phyloP scores from a whole-genome alignment of 106 monocot genomes.

The Amphibolis antarctica region DNA sequence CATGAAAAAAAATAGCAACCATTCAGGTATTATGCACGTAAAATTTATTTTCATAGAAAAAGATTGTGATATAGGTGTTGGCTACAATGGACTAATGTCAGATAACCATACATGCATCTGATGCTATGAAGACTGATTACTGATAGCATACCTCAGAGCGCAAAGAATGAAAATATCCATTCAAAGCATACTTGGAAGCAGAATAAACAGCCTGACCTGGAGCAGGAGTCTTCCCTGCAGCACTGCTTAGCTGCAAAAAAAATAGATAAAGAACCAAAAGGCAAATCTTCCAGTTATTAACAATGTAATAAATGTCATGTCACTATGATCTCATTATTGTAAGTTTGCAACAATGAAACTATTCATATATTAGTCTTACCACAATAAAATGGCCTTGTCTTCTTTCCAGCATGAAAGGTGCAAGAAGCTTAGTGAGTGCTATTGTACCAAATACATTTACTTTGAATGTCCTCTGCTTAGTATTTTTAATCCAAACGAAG shows the following conservation, averaged over 20 bases:
- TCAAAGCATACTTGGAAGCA: constrained; percentile 89
- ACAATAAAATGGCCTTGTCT: constrained; percentile 86
- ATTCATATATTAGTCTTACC: constrained; percentile 25
- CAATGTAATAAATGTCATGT: too few species aligned
- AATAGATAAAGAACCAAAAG: background rate
- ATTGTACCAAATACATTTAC: constrained; percentile 84
- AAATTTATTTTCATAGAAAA: too few species aligned
- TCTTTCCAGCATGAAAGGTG: constrained; percentile 82
- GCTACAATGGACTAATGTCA: too few species aligned
- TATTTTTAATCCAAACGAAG: too few species aligned
- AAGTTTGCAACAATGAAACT: background rate
- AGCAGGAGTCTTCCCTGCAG: constrained; percentile 86
- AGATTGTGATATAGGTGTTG: too few species aligned
- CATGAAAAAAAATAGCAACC: too few species aligned
- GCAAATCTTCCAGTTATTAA: background rate
- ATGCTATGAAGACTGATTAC: background rate
- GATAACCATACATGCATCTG: too few species aligned
- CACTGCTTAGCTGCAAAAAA: constrained; percentile 58
- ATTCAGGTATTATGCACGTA: too few species aligned
- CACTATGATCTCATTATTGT: too few species aligned
- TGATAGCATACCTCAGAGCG: constrained; percentile 68
- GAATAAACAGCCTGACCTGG: constrained; percentile 92
- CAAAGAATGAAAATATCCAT: constrained; percentile 89
- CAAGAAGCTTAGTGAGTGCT: constrained; percentile 69
- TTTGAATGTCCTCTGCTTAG: constrained; percentile 53